Evolutionary conservation across 768 basidiomycete species (phyloP).

Genomic region (Collybiopsis luxurians): DNA sequence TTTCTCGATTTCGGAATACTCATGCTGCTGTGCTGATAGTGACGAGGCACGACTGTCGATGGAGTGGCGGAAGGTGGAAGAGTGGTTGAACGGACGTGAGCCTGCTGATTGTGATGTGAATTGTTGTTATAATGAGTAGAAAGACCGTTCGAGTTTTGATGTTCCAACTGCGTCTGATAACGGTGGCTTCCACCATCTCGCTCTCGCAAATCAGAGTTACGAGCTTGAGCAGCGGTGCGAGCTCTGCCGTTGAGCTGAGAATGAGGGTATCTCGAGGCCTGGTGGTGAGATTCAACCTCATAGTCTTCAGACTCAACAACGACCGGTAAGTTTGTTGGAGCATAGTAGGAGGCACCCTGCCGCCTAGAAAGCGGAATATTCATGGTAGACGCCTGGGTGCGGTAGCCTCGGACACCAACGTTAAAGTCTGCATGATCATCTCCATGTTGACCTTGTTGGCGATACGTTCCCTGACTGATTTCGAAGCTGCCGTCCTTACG

Average conservation of each 20-base stretch:
- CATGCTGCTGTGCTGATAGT: slow-evolving; percentile 49
- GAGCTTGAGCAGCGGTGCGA: not conserved
- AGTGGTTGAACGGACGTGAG: slow-evolving; percentile 44
- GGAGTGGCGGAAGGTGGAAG: slow-evolving; percentile 38
- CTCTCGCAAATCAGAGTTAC: slow-evolving; percentile 1
- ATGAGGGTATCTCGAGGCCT: slow-evolving; percentile 4
- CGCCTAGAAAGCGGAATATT: slow-evolving; percentile 20
- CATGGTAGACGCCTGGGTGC: slow-evolving; percentile 36
- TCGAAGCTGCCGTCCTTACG: slow-evolving; percentile 22
- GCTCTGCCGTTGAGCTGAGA: slow-evolving; percentile 7
- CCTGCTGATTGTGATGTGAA: slow-evolving; percentile 18
- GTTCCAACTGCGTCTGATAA: not conserved
- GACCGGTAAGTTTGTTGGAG: not conserved
- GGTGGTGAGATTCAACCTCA: not conserved
- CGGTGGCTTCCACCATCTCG: not conserved
- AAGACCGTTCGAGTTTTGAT: not conserved
- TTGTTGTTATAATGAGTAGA: slow-evolving; percentile 11
- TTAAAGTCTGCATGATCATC: slow-evolving; percentile 27
- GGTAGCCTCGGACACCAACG: slow-evolving; percentile 40
- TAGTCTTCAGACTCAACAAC: slow-evolving; percentile 4
- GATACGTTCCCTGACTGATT: slow-evolving; percentile 34
- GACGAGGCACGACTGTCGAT: slow-evolving; percentile 25
- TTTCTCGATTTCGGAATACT: slow-evolving; percentile 35
- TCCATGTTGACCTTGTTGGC: slow-evolving; percentile 16
- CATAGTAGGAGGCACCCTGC: slow-evolving; percentile 4